Evolutionary conservation across 345 rosid genomes (phyloP).

Genomic region (Linum tenue): DNA sequence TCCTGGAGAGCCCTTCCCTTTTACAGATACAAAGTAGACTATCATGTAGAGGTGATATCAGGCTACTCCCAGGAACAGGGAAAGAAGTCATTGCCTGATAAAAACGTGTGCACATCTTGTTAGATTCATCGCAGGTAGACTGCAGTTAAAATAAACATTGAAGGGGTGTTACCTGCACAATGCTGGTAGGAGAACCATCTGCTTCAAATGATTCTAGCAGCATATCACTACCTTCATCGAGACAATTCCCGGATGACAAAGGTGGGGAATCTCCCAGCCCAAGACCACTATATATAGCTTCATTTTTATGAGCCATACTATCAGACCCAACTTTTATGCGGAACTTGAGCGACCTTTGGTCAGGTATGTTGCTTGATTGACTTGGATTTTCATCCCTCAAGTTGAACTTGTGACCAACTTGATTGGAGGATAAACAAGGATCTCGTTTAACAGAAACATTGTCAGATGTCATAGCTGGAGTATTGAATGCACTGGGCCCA

Average conservation of each 20-base stretch:
- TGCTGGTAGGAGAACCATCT: conserved; percentile 42
- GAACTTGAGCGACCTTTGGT: conserved; percentile 38
- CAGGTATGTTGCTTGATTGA: conserved; percentile 23
- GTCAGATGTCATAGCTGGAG: conserved; percentile 15
- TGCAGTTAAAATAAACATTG: conserved; percentile 9
- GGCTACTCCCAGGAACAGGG: conserved; percentile 34
- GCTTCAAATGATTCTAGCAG: conserved; percentile 16
- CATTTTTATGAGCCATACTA: conserved; percentile 31
- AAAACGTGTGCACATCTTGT: background rate
- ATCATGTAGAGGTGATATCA: conserved; percentile 66
- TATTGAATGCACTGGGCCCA: conserved; percentile 12
- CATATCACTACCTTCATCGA: conserved; percentile 33
- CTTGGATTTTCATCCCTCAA: conserved; percentile 25
- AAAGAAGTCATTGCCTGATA: conserved; percentile 64
- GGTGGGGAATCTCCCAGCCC: conserved; percentile 57
- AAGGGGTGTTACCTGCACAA: conserved; percentile 52
- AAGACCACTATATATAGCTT: conserved; percentile 42
- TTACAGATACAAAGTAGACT: conserved; percentile 33
- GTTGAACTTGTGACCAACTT: conserved; percentile 21
- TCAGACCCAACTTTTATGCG: conserved; percentile 54
- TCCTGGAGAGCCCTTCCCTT: conserved; percentile 18
- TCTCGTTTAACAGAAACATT: conserved; percentile 27
- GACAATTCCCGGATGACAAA: conserved; percentile 36
- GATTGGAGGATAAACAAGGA: conserved; percentile 19
- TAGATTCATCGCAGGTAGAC: background rate